A percentile compares a stretch with the other conserved stretches of the same genome.
phyloP scores from a whole-genome alignment of 768 basidiomycete genomes.

The Lactarius sanguifluus region DNA sequence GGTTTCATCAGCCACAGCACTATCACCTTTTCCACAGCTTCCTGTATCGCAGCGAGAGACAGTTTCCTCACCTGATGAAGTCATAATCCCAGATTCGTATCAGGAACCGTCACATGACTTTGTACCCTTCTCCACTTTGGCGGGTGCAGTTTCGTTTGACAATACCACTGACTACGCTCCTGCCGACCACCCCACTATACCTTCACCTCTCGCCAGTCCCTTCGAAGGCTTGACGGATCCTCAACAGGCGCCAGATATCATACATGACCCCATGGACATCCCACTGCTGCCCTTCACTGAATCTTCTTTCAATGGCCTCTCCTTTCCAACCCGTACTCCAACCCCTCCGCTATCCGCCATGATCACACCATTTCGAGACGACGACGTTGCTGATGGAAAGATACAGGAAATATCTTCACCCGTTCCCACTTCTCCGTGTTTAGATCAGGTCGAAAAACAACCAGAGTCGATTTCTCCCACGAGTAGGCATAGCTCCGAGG shows the following conservation, averaged over 20 bases:
- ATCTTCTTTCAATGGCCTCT: conserved; percentile 8
- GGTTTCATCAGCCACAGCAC: neutral
- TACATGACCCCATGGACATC: conserved; percentile 1
- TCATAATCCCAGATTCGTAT: neutral
- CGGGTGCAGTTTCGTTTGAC: conserved; percentile 24
- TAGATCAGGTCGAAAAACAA: conserved; percentile 2
- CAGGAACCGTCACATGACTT: conserved; percentile 8
- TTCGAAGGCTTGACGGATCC: conserved; percentile 1
- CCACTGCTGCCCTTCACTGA: conserved; percentile 5
- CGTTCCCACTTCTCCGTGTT: conserved; percentile 1
- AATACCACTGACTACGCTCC: neutral
- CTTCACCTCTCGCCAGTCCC: neutral
- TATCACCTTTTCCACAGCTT: neutral
- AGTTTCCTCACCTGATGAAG: neutral
- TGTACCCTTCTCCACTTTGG: conserved; percentile 20
- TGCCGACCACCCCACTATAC: neutral
- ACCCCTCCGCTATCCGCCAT: conserved; percentile 24
- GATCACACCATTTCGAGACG: conserved; percentile 19
- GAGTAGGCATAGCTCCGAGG: neutral
- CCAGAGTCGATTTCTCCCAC: neutral
- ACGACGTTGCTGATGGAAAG: conserved; percentile 8
- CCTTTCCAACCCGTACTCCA: conserved; percentile 24
- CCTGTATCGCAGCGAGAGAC: conserved; percentile 4
- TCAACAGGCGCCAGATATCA: conserved; percentile 2
- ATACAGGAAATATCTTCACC: neutral